Percentiles rank a stretch among this genome's conserved stretches.
Evolutionary conservation across 129 eudicot genomes (phyloP).

Genomic region (Chrysanthemum makinoi): DNA sequence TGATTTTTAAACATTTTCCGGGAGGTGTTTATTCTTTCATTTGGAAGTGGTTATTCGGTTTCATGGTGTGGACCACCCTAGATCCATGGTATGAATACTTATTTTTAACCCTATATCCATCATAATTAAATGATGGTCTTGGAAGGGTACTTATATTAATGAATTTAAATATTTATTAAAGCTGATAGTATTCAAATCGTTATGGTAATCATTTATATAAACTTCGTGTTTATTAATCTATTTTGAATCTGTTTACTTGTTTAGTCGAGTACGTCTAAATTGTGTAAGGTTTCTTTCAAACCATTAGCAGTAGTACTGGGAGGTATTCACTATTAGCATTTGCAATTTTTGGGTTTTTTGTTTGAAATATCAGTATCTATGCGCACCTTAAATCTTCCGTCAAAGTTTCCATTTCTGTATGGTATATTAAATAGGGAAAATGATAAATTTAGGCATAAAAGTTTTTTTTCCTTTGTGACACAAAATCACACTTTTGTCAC

Average conservation of each 20-base stretch:
- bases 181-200: neutral
- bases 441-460: no score
- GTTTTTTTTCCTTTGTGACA: no score
- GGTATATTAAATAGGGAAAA: no score
- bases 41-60: constrained; percentile 1
- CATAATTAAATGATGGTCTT: constrained; percentile 1
- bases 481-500: no score
- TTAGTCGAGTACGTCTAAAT: neutral
- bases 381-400: no score
- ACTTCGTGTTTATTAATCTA: neutral
- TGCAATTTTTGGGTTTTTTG: no score
- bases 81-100: constrained; percentile 23
- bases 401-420: no score
- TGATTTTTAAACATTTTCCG: constrained; percentile 6
- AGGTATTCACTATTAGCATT: neutral
- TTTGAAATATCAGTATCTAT: no score
- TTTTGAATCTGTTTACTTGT: no score
- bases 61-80: constrained; percentile 2
- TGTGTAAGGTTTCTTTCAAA: neutral
- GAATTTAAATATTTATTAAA: neutral
- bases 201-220: no score
- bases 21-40: constrained; percentile 7
- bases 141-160: neutral
- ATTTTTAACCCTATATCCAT: neutral
- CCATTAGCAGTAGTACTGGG: neutral